phyloP scores from a whole-genome alignment of 2,329 filamentous ascomycete genomes.

The Septoria petroselini region DNA sequence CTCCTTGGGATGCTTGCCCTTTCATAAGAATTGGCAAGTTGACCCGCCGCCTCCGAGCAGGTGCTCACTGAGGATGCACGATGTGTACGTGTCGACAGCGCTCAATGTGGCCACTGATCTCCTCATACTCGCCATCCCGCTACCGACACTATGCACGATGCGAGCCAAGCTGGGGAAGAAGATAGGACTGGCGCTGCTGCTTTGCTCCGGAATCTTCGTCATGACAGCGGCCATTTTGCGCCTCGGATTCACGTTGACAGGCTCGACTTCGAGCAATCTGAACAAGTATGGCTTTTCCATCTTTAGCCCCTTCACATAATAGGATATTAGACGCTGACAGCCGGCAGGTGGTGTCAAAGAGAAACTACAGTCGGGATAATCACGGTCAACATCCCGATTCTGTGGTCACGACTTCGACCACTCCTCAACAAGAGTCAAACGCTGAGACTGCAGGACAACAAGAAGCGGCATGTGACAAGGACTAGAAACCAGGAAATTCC shows the following conservation, averaged over 20 bases:
- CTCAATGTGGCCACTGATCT: conserved; percentile 38
- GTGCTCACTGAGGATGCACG: conserved; percentile 3
- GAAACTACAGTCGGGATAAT: conserved; percentile 40
- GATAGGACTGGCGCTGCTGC: conserved; percentile 36
- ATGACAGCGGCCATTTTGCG: conserved; percentile 39
- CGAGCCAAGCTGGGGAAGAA: conserved; percentile 36
- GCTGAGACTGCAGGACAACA: neutral
- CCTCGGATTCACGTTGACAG: conserved; percentile 32
- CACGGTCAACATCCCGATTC: conserved; percentile 38
- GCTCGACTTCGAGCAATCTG: conserved; percentile 32
- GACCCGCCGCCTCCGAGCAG: conserved; percentile 23
- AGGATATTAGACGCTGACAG: neutral
- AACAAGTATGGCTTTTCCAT: conserved; percentile 34
- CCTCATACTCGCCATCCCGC: conserved; percentile 35
- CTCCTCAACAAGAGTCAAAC: neutral
- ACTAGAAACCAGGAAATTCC: neutral
- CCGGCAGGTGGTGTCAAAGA: conserved; percentile 37
- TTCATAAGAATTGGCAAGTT: conserved; percentile 34
- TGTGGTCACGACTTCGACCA: conserved; percentile 16
- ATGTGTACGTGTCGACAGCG: conserved; percentile 32
- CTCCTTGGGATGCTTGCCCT: conserved; percentile 34
- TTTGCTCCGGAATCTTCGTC: conserved; percentile 40
- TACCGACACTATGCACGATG: conserved; percentile 38
- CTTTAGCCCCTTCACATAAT: neutral
- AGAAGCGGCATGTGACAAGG: neutral